A percentile compares a stretch with the other conserved stretches of the same genome.
Conservation (phyloP, 2,329 filamentous ascomycete genomes). For the Fusarium clavum region DNA sequence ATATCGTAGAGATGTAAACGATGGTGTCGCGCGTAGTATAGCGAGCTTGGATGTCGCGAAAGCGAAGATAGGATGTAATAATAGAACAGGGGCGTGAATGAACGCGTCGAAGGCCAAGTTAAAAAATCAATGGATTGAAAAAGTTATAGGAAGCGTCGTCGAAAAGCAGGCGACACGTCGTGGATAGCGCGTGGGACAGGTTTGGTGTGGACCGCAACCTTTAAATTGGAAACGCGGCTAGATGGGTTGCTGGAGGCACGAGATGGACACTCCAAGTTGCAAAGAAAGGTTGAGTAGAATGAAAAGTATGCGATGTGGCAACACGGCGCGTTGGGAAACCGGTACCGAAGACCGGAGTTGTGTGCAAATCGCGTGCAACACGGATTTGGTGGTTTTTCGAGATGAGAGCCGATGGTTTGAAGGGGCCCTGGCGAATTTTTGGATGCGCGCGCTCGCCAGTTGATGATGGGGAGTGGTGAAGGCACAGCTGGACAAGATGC, state of each 20-base stretch:
- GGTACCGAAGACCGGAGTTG: constrained; percentile 56
- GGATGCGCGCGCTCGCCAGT: constrained; percentile 68
- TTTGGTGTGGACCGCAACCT: constrained; percentile 38
- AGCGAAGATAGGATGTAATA: constrained; percentile 31
- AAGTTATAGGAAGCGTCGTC: constrained; percentile 34
- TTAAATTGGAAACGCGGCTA: constrained; percentile 42
- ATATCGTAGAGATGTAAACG: constrained; percentile 52
- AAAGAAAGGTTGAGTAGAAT: constrained; percentile 47
- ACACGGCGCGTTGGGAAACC: constrained; percentile 56
- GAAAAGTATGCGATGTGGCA: constrained; percentile 58
- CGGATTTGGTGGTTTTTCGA: constrained; percentile 63
- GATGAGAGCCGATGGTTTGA: constrained; percentile 70
- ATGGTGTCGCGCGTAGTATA: constrained; percentile 40
- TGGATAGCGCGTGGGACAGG: constrained; percentile 45
- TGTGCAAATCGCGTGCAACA: constrained; percentile 67
- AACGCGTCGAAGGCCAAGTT: constrained; percentile 46
- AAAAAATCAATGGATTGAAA: constrained; percentile 30
- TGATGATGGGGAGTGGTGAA: constrained; percentile 66
- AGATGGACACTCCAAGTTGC: constrained; percentile 40
- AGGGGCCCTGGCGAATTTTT: constrained; percentile 71
- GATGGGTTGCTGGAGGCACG: constrained; percentile 34
- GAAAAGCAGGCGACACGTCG: constrained; percentile 44
- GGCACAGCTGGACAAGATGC: constrained; percentile 63
- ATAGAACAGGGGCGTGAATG: constrained; percentile 33
- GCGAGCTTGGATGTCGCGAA: constrained; percentile 43